Base-by-base conservation (phyloP, 2,329 filamentous ascomycete genomes). In the Arthroderma sp. region DNA sequence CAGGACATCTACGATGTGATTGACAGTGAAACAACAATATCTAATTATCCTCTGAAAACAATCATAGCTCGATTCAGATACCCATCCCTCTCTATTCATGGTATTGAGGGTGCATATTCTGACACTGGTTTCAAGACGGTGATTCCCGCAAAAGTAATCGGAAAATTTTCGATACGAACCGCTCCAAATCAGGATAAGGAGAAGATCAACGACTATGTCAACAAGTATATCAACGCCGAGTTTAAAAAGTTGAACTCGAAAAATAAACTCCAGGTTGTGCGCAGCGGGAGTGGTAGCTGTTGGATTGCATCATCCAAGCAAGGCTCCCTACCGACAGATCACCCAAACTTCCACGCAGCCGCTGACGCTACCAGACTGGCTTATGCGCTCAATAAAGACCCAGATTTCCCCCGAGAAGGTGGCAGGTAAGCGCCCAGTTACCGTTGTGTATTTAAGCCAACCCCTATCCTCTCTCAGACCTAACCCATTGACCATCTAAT, bases 101-200 rank as follows among this genome's bases (percentile, higher is more conserved):
- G 91, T 49, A 70, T 98, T 53, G 91, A 98, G 68, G 91, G 91
- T 48, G 91, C 87, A 42, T 98, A 94, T 71, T 89, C 84, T 38
- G 82, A 84, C 1, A 83, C 88, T 4, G 91, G 91, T 40, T 91
- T 88, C 46, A 98, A 98, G 77, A 98, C 91, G 1, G 91, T 98
- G 57, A 98, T 98, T 56, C 91, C 91, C 3, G 89, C 91, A 59
- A 95, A 95, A 73, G 91, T 98, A 46, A 84, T 82, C 58, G 91
- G 91, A 68, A 98, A 98, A 72, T 98, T 98, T 73, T 94, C 85
- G 41, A 95, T 98, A 68, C 81, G 91, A 55, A 96, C 88, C 33
- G 91, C 98, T 22, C 91, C 91, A 43, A 79, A 98, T 70, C 98
- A 98, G 91, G 84, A 95, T 62, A 86, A 86, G 55, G 80, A 86